These are phyloP conservation scores for Lactarius pseudohatsudake DNA, from an alignment of 768 basidiomycete species.

Conservation along the genomic window DNA sequence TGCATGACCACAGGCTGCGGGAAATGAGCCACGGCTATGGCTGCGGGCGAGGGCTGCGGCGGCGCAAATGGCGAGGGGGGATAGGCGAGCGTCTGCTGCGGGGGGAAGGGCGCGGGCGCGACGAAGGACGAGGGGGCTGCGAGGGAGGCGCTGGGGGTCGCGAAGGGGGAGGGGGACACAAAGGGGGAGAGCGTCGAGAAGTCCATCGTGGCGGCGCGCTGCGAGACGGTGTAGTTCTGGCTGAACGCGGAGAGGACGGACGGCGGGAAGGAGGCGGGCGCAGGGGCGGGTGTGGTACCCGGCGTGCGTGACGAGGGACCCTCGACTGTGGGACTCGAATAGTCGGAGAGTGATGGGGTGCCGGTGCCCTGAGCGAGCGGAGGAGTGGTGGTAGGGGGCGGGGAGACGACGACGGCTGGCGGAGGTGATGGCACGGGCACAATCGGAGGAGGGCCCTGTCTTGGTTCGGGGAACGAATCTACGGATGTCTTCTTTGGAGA, in stretches of 20 bases:
- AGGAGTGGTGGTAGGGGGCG: neutral
- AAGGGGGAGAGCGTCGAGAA: constrained; percentile 24
- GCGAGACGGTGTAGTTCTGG: constrained; percentile 3
- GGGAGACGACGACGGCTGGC: neutral
- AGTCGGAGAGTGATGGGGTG: neutral
- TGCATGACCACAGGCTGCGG: neutral
- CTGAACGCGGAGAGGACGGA: constrained; percentile 24
- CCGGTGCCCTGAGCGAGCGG: neutral
- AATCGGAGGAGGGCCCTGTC: neutral
- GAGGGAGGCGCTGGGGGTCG: constrained; percentile 10
- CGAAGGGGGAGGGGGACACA: constrained; percentile 13
- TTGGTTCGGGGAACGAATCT: neutral
- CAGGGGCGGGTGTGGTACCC: neutral
- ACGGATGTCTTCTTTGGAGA: neutral
- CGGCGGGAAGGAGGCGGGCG: constrained; percentile 4
- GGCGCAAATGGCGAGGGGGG: constrained; percentile 24
- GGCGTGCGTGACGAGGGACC: constrained; percentile 1
- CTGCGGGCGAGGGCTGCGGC: neutral
- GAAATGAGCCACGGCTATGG: constrained; percentile 18
- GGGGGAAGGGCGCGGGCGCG: constrained; percentile 1
- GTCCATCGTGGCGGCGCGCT: constrained; percentile 19
- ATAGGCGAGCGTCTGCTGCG: constrained; percentile 17
- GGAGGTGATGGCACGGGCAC: neutral
- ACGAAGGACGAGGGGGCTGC: constrained; percentile 22
- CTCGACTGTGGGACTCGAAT: neutral